Conservation (phyloP, 441 rosid species). For the Adansonia grandidieri region DNA sequence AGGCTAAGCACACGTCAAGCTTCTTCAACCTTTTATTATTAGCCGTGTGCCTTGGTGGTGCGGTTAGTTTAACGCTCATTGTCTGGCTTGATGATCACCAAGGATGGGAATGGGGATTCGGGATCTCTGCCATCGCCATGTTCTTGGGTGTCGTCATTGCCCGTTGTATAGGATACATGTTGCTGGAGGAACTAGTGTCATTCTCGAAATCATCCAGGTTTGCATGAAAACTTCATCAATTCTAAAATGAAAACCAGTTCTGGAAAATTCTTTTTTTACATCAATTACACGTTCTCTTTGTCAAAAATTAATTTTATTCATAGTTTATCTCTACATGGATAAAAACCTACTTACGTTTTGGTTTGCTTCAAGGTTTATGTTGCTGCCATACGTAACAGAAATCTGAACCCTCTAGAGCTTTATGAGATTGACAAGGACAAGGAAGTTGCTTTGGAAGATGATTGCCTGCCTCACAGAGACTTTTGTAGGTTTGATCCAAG, state of each 20-base stretch:
- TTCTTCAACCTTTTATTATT: constrained; percentile 47
- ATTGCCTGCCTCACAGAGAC: constrained; percentile 53
- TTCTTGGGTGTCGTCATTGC: constrained; percentile 40
- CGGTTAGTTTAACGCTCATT: constrained; percentile 49
- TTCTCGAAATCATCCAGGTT: constrained; percentile 57
- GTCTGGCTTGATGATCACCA: constrained; percentile 62
- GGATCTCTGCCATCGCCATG: constrained; percentile 41
- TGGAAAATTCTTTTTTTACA: too few species aligned
- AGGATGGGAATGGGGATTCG: constrained; percentile 70
- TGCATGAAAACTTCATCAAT: background rate
- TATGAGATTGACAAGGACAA: constrained; percentile 50
- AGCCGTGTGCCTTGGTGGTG: constrained; percentile 43
- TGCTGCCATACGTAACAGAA: constrained; percentile 53
- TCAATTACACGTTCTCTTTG: too few species aligned
- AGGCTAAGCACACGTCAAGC: constrained; percentile 55
- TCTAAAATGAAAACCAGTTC: too few species aligned
- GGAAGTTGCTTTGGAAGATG: constrained; percentile 44
- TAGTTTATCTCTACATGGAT: background rate
- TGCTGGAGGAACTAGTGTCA: constrained; percentile 42
- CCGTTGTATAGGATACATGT: constrained; percentile 50
- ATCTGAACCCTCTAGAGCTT: constrained; percentile 51
- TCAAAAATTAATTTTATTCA: too few species aligned
- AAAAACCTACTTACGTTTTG: background rate
- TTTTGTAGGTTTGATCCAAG: constrained; percentile 40
- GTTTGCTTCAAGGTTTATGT: constrained; percentile 48